phyloP scores from a whole-genome alignment of 179 eudicot species.

The Actinidia chinensis region DNA sequence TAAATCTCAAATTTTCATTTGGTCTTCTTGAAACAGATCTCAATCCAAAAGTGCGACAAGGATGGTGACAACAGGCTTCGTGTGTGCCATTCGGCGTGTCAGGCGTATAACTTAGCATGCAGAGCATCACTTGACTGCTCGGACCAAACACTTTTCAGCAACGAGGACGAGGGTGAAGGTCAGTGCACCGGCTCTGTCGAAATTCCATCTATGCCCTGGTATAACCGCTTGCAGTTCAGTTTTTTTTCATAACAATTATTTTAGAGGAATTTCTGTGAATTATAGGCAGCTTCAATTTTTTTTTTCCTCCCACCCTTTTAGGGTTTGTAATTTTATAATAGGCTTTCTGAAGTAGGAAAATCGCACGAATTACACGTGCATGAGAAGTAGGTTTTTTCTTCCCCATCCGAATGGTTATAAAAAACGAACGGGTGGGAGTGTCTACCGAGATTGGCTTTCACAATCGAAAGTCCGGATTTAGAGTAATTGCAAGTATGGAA shows the following conservation, averaged over 20 bases:
- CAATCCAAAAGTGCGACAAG: slow-evolving; percentile 88
- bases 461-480: slow-evolving; percentile 40
- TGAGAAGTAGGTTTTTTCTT: slow-evolving; percentile 26
- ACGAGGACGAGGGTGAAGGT: slow-evolving; percentile 59
- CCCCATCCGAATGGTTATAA: slow-evolving; percentile 24
- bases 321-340: slow-evolving; percentile 31
- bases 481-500: slow-evolving; percentile 24
- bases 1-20: not conserved
- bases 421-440: slow-evolving; percentile 22
- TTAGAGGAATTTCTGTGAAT: slow-evolving; percentile 45
- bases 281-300: slow-evolving; percentile 38
- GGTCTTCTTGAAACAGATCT: slow-evolving; percentile 50
- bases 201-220: slow-evolving; percentile 58
- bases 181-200: slow-evolving; percentile 82
- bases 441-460: slow-evolving; percentile 32
- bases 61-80: slow-evolving; percentile 93
- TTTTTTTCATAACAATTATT: slow-evolving; percentile 28
- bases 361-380: slow-evolving; percentile 20
- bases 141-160: slow-evolving; percentile 92
- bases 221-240: slow-evolving; percentile 35
- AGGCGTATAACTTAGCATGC: slow-evolving; percentile 86
- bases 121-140: slow-evolving; percentile 95
- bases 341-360: slow-evolving; percentile 30
- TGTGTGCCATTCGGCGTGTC: slow-evolving; percentile 93
- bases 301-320: not conserved